Percentiles rank a stretch among this genome's conserved stretches.
Conservation (phyloP, 2,329 filamentous ascomycete genomes). For the Sporothrix dimorphospora region DNA sequence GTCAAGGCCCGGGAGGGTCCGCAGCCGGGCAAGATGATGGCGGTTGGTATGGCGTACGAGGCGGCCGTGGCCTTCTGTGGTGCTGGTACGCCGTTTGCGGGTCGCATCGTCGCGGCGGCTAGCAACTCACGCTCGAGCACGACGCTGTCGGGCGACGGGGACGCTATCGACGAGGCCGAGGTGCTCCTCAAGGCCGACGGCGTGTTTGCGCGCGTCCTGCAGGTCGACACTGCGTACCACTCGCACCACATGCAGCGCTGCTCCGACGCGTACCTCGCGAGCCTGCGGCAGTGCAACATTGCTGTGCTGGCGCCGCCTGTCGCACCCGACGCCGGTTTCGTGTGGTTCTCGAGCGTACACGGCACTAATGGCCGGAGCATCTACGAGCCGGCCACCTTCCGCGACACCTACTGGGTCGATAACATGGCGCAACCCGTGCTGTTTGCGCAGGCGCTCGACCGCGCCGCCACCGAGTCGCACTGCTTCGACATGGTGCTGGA, state of each 20-base stretch:
- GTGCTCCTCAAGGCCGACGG: constrained; percentile 34
- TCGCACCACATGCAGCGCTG: constrained; percentile 51
- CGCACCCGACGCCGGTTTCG: constrained; percentile 30
- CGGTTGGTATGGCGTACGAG: constrained; percentile 39
- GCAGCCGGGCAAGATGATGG: constrained; percentile 43
- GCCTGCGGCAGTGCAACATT: constrained; percentile 40
- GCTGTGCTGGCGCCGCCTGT: constrained; percentile 23
- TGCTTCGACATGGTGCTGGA: constrained; percentile 35
- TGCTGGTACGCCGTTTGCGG: constrained; percentile 33
- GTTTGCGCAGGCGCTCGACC: constrained; percentile 36
- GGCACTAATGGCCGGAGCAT: constrained; percentile 32
- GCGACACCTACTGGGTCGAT: constrained; percentile 40
- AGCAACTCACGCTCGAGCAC: constrained; percentile 41
- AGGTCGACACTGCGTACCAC: constrained; percentile 54
- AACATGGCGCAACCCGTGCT: constrained; percentile 41
- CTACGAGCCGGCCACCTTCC: constrained; percentile 25
- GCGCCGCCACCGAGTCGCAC: constrained; percentile 25
- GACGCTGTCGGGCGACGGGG: constrained; percentile 45
- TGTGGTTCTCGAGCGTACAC: constrained; percentile 49
- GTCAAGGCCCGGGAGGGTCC: constrained; percentile 35
- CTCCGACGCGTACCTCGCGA: constrained; percentile 42
- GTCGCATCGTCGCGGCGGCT: constrained; percentile 39
- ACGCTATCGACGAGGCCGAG: constrained; percentile 37
- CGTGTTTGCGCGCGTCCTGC: constrained; percentile 44
- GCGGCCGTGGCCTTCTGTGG: constrained; percentile 39